Evolutionary conservation across 495 filamentous ascomycete genomes (phyloP), one percentile per base, ranked within the genome.

Genomic region (Friedmanniomyces simplex): DNA sequence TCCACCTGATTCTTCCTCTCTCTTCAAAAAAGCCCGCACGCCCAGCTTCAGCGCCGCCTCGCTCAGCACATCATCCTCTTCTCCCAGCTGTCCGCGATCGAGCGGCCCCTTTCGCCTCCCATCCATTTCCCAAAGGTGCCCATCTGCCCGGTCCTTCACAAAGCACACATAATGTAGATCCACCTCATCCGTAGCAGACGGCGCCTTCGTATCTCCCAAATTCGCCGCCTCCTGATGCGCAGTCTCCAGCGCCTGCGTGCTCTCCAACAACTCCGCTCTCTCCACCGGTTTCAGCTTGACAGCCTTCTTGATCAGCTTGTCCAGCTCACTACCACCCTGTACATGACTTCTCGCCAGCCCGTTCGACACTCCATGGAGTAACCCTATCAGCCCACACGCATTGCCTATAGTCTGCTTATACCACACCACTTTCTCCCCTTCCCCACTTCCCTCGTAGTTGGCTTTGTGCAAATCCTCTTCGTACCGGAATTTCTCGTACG

Each of bases 11-110:
- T 72, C 67, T 54, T 68, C 63, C 57, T 80, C 77, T 56, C 81
- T 67, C 54, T 75, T 74, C 48, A 84, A 77, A 51, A 81, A 77
- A 30, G 71, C 72, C 50, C 76, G 69, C 8, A 88, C 73, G 0
- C 82, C 84, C 36, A 84, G 57, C 10, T 80, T 77, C 54, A 89
- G 61, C 3, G 85, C 87, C 61, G 68, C 72, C 57, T 82, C 76
- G 57, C 83, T 82, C 28, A 94, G 66, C 45, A 89, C 74, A 74
- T 93, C 89, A 21, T 87, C 86, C 1, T 75, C 79, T 1, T 75
- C 74, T 1, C 55, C 73, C 8, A 93, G 67, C 14, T 61, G 59
- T 1, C 89, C 89, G 16, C 86, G 73, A 32, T 86, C 76, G 28
- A 93, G 55, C 2, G 89, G 89, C 0, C 89, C 88, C 57, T 84